Base-by-base conservation (phyloP, 176 grass and related monocot species). In the Musa itinerans region DNA sequence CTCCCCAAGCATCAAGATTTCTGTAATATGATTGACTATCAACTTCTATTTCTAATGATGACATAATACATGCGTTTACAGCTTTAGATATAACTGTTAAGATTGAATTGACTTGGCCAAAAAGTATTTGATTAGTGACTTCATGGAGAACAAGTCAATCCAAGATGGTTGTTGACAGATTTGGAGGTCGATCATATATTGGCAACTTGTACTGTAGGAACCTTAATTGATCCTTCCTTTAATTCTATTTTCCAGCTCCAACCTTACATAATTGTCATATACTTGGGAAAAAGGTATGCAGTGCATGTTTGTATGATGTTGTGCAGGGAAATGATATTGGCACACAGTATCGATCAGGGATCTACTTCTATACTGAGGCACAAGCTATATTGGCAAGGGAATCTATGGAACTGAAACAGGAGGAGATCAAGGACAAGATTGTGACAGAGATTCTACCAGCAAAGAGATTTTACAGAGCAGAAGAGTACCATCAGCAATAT, bases 321-420 rank as follows among this genome's bases (percentile, higher is more conserved):
- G 27, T 62, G 15, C 76, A 92, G 94, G 94, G 90, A 82, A 85
- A 87, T 53, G 90, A 98, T 82, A 84, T 89, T 11, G 90, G 94
- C 52, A 91, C 88, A n/a, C 94, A 98, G 67, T 98, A 98, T 83
- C 78, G 94, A 14, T 98, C 94, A 15, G 94, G 94, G 65, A 98
- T 93, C 84, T 98, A 98, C 80, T 93, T 89, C 86, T 98, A 98
- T 75, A 93, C 72, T 29, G 75, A 86, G 67, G 90, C 89, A 72
- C 94, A 98, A 82, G 86, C 87, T 72, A 77, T 19, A 78, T 10
- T 71, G 34, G 90, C 94, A 15, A 66, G 67, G 34, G 84, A 84
- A 69, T 93, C 88, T 13, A 50, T 83, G 72, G 90, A 78, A 55
- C 80, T 24, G 63, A 91, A 93, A 83, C 88, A 98, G 74, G 23